Evolutionary conservation across 345 rosid genomes (phyloP).

Genomic region (Boechera retrofracta): DNA sequence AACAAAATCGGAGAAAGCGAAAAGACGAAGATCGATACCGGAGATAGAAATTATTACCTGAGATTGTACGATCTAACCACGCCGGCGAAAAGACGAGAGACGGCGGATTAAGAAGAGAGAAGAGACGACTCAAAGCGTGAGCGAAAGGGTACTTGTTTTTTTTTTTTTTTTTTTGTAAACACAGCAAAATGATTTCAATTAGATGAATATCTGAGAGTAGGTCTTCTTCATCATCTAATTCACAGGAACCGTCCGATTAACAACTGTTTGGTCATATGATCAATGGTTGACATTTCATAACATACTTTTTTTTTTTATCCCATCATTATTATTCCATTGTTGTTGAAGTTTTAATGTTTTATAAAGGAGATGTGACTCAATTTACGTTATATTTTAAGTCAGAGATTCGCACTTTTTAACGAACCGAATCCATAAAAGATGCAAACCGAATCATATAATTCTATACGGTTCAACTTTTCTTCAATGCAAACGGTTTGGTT

Average conservation of each 20-base stretch:
- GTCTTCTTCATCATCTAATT: not conserved
- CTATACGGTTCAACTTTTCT: no score
- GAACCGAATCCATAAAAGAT: not conserved
- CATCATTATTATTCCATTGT: slow-evolving; percentile 22
- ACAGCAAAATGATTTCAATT: slow-evolving; percentile 16
- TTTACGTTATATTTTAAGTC: not conserved
- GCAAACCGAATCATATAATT: not conserved
- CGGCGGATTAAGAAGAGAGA: slow-evolving; percentile 39
- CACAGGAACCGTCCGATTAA: slow-evolving; percentile 35
- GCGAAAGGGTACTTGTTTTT: slow-evolving; percentile 38
- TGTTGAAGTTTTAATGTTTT: not conserved
- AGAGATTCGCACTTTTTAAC: not conserved
- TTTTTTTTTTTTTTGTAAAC: not conserved
- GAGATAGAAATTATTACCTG: slow-evolving; percentile 21
- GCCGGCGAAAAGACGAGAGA: slow-evolving; percentile 38
- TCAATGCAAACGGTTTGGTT: no score
- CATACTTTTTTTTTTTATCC: not conserved
- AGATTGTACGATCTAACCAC: slow-evolving; percentile 30
- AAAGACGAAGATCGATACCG: not conserved
- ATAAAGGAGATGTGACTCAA: not conserved
- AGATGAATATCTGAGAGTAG: slow-evolving; percentile 21
- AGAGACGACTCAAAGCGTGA: slow-evolving; percentile 38
- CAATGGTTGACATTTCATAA: slow-evolving; percentile 37
- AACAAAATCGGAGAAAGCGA: slow-evolving; percentile 1
- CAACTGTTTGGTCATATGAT: not conserved